Conservation (phyloP, 805 yeast genomes). For the Pachysolen tannophilus region DNA sequence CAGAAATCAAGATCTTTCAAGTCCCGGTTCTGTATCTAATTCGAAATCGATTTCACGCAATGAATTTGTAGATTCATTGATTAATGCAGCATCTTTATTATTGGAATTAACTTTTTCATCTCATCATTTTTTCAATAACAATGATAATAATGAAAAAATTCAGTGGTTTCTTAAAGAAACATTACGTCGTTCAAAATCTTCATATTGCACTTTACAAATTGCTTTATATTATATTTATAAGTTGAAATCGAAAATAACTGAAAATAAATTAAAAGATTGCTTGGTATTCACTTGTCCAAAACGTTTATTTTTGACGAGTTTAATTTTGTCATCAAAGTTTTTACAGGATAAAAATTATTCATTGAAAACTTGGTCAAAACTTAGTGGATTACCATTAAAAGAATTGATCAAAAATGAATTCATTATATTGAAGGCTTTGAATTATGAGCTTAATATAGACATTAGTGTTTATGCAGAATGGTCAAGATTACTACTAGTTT, state of each 20-base stretch:
- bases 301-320: constrained; percentile 56
- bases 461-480: constrained; percentile 4
- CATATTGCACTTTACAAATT: constrained; percentile 55
- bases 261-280: constrained; percentile 3
- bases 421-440: constrained; percentile 40
- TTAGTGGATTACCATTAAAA: constrained; percentile 51
- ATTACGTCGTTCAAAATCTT: constrained; percentile 41
- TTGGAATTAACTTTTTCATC: too few species aligned
- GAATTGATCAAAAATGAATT: constrained; percentile 46
- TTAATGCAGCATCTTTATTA: too few species aligned
- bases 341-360: constrained; percentile 66
- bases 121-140: too few species aligned
- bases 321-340: constrained; percentile 68
- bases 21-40: constrained; percentile 1
- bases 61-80: constrained; percentile 11
- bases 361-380: constrained; percentile 64
- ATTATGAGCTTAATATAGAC: constrained; percentile 48
- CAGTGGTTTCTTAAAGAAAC: constrained; percentile 29
- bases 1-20: neutral
- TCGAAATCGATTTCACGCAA: constrained; percentile 1
- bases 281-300: constrained; percentile 41
- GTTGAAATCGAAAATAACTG: constrained; percentile 20
- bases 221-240: constrained; percentile 58
- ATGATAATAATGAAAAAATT: constrained; percentile 12
- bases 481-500: constrained; percentile 5